Base-by-base conservation (phyloP, 2,329 filamentous ascomycete genomes). In the Dactylonectria estremocensis region DNA sequence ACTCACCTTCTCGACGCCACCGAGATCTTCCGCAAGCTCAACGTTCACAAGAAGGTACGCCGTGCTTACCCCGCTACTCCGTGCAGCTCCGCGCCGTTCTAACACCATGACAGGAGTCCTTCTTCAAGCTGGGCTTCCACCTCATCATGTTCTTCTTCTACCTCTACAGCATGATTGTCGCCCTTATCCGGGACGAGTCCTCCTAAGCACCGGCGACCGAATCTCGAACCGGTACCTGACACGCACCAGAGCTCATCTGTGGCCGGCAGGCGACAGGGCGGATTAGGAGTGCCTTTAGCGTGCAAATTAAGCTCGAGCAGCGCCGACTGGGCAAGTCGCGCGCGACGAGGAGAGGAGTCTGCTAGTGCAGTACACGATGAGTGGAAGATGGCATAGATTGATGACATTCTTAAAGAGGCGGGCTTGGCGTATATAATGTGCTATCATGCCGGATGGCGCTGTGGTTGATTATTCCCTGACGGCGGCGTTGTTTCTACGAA, bases 61-160 rank as follows among this genome's bases (percentile, higher is more conserved):
- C 33, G 48, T 16, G 33, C 16, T 48, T 37, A 18, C 43, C 49
- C 33, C 40, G 10, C 13, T 28, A 7, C 24, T 28, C 24, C 7
- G 24, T 7, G 24, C 52, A 22, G 6, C 54, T 54, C 52, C 45
- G 35, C 14, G 56, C 56, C 59, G 33, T 22, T 61, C 74, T 80
- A 73, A 81, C 67, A 33, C 1, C 16, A 68, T 71, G 61, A 78
- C 64, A 97, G 95, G 96, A 99, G 90, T 98, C 96, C 0, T 99
- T 99, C 83, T 92, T 96, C 86, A 99, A 99, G 87, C 93, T 99
- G 49, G 96, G 95, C 64, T 99, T 99, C 89, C 96, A 99, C 84
- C 88, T 99, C 68, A 83, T 99, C 85, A 98, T 99, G 95, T 99
- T 99, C 90, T 99, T 99, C 91, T 99, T 98, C 90, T 99, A 99